Conservation (phyloP, 1,284 basidiomycete species). For the Entoloma clypeatum region DNA sequence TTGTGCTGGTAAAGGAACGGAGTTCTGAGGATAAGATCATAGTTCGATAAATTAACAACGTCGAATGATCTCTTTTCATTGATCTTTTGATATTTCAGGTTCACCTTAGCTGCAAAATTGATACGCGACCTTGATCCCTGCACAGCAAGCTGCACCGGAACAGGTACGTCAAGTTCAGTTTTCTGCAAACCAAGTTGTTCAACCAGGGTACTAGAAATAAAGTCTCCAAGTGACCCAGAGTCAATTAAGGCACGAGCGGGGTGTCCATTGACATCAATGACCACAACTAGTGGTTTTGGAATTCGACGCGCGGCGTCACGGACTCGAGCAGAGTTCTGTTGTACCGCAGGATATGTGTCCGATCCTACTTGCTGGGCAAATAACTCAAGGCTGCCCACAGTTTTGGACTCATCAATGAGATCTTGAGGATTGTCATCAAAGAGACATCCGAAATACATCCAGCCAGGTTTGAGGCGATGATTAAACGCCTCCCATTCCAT, state of each 20-base stretch:
- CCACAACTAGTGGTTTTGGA: conserved; percentile 29
- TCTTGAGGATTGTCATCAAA: too few relatives aligned
- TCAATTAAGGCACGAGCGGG: conserved; percentile 22
- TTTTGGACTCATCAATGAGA: too few relatives aligned
- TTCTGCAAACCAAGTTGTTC: conserved; percentile 29
- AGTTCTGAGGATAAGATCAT: conserved; percentile 32
- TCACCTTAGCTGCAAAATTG: conserved; percentile 21
- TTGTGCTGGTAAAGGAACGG: conserved; percentile 30
- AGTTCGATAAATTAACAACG: conserved; percentile 28
- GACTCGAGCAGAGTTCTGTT: conserved; percentile 14
- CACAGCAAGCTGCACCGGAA: conserved; percentile 31
- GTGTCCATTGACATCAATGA: conserved; percentile 30
- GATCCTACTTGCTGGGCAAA: conserved; percentile 8
- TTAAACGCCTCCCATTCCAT: too few relatives aligned
- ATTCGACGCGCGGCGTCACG: conserved; percentile 24
- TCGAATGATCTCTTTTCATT: conserved; percentile 26
- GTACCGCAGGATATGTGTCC: conserved; percentile 1
- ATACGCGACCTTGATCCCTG: conserved; percentile 29
- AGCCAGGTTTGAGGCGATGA: too few relatives aligned
- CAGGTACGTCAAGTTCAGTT: conserved; percentile 19
- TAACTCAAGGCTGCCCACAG: conserved; percentile 7
- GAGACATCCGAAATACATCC: too few relatives aligned
- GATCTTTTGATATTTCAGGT: conserved; percentile 31
- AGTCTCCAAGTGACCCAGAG: conserved; percentile 32
- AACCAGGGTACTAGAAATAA: conserved; percentile 35